Base-by-base conservation (phyloP, 1,284 basidiomycete genomes). In the Entoloma clypeatum region DNA sequence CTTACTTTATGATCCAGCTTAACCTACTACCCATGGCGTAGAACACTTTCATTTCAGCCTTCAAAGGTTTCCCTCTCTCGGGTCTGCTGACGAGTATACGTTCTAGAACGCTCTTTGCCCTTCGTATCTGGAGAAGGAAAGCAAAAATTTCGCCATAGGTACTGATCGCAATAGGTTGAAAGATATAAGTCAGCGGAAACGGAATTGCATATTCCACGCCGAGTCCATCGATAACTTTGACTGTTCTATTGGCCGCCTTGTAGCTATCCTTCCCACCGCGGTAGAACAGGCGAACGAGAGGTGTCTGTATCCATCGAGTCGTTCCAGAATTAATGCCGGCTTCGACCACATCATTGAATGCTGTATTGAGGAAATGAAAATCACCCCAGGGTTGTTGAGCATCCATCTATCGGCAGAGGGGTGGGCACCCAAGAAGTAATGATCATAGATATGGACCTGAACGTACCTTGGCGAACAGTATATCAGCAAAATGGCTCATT, bases 1-100 rank as follows among this genome's bases (percentile, higher is more conserved):
- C 86, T 57, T 56, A 91, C 88, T 88, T 86, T 54, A 89, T 72
- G 49, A 92, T 81, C 90, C 90, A 93, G 36, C 77, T 79, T 40
- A 92, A 53, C 42, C 81, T 79, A 48, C 81, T 80, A 45, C 87
- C 65, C 63, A 90, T 74, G 0, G 79, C 79, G 59, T 87, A 86
- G 50, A 90, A 77, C 11, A 69, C 68, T 60, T 85, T 84, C 48
- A 83, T 47, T 36, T 79, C 77, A 18, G 63, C 62, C 27, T 56
- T 63, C 39, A 66, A 41, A 38, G 53, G 36, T 59, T 65, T 13
- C 41, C 41, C 49, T 24, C 47, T 41, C 10, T 56, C 53, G 4
- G 66, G 68, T 19, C 74, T 69, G 21, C 79, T 68, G 1, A 87
- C 73, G 22, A 86, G 61, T 18, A 86, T 82, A 31, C 76, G 64